Conservation (phyloP, 2,329 filamentous ascomycete species). For the Dothideomycetes sp. region DNA sequence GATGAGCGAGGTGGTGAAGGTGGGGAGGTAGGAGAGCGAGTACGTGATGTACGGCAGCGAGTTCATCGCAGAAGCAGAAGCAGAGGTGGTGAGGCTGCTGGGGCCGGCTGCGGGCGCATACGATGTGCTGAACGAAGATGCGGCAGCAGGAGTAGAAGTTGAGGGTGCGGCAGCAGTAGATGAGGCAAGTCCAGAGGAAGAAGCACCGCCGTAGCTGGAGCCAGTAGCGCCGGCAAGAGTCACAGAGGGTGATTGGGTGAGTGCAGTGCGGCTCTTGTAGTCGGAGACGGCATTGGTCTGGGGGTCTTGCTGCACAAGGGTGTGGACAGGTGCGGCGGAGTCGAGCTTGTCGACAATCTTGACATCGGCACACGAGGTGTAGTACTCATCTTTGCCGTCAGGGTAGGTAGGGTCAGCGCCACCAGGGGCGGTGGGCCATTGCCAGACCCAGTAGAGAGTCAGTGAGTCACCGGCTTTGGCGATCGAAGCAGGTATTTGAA, state of each 20-base stretch:
- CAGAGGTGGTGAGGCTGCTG: background rate
- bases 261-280: constrained; percentile 29
- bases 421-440: constrained; percentile 56
- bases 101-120: background rate
- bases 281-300: constrained; percentile 26
- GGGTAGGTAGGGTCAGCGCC: constrained; percentile 26
- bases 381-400: constrained; percentile 44
- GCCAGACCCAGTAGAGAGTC: constrained; percentile 94
- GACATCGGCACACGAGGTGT: constrained; percentile 48
- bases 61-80: background rate
- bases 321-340: constrained; percentile 11
- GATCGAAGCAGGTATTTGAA: constrained; percentile 57
- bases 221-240: constrained; percentile 7
- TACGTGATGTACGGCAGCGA: constrained; percentile 1
- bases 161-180: background rate
- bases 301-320: constrained; percentile 30
- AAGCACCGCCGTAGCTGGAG: constrained; percentile 1
- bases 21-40: background rate
- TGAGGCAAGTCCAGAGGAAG: no score
- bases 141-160: background rate
- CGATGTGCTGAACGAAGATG: background rate
- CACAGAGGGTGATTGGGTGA: constrained; percentile 19
- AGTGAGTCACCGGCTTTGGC: constrained; percentile 53
- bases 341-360: constrained; percentile 30
- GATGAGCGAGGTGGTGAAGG: background rate